Percentiles rank a stretch among this genome's conserved stretches.
Evolutionary conservation across 2,329 filamentous ascomycete species (phyloP).

Genomic region (Trichoderma sp.): DNA sequence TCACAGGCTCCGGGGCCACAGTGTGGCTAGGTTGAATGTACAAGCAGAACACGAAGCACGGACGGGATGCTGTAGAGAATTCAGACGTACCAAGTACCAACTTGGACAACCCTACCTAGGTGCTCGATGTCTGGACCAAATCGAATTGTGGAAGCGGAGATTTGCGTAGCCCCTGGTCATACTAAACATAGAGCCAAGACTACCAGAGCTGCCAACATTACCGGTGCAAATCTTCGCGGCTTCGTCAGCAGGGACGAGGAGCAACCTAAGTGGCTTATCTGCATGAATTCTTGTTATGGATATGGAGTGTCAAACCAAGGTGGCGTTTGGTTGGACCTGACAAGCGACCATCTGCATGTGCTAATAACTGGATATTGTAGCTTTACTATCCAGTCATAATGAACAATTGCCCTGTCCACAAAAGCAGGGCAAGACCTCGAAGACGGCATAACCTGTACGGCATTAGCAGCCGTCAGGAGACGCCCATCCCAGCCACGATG

Average conservation of each 20-base stretch:
- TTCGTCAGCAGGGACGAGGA: slow-evolving; percentile 6
- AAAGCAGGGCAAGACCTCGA: background rate
- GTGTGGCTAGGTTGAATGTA: slow-evolving; percentile 7
- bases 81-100: slow-evolving; percentile 1
- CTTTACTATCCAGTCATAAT: background rate
- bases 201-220: slow-evolving; percentile 11
- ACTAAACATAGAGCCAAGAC: slow-evolving; percentile 16
- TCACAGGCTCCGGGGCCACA: slow-evolving; percentile 8
- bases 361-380: background rate
- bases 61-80: background rate
- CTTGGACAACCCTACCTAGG: slow-evolving; percentile 7
- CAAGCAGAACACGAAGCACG: slow-evolving; percentile 10
- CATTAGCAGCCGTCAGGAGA: background rate
- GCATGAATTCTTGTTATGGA: slow-evolving; percentile 11
- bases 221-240: slow-evolving; percentile 6
- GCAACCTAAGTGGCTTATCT: slow-evolving; percentile 10
- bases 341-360: background rate
- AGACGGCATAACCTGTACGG: background rate
- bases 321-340: slow-evolving; percentile 17
- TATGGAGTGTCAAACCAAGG: slow-evolving; percentile 9
- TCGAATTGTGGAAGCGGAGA: slow-evolving; percentile 17
- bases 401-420: background rate
- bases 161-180: slow-evolving; percentile 16
- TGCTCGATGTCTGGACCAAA: background rate
- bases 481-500: slow-evolving; percentile 11